Evolutionary conservation across 1,284 basidiomycete species (phyloP).

Genomic region (Trametes hirsuta): DNA sequence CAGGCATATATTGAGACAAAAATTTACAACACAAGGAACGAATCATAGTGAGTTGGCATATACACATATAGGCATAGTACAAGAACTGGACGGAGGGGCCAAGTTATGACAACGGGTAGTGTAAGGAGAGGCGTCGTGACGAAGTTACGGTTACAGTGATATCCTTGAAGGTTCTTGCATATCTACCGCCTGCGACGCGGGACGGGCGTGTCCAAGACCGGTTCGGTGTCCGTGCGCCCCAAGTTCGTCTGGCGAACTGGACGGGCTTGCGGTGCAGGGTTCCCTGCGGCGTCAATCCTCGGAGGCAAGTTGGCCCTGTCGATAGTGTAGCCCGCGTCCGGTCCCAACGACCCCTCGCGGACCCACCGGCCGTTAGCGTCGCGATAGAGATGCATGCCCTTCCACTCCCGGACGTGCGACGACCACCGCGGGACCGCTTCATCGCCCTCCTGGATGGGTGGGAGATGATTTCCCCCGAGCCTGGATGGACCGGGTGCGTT

Average conservation of each 20-base stretch:
- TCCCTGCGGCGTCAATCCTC: neutral
- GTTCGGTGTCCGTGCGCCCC: constrained; percentile 10
- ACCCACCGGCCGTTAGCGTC: constrained; percentile 9
- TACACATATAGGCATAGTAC: constrained; percentile 4
- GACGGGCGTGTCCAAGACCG: neutral
- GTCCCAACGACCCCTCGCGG: constrained; percentile 16
- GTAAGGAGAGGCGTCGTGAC: neutral
- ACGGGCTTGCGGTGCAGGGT: neutral
- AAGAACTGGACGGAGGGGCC: neutral
- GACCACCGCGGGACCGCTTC: neutral
- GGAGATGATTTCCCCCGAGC: neutral
- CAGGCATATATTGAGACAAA: neutral
- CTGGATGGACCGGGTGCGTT: neutral
- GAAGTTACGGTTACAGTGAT: neutral
- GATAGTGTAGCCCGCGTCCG: constrained; percentile 10
- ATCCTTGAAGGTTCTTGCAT: neutral
- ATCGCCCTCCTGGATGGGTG: constrained; percentile 10
- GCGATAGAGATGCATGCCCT: constrained; percentile 8
- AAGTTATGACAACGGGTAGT: neutral
- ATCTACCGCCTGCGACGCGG: neutral
- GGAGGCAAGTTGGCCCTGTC: constrained; percentile 4
- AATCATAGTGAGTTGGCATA: neutral
- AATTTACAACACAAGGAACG: neutral
- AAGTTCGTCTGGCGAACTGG: neutral
- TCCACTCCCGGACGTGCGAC: neutral